A percentile compares a stretch with the other conserved stretches of the same genome.
Evolutionary conservation across 2,329 filamentous ascomycete species (phyloP).

Genomic region (Metarhizium sp.): DNA sequence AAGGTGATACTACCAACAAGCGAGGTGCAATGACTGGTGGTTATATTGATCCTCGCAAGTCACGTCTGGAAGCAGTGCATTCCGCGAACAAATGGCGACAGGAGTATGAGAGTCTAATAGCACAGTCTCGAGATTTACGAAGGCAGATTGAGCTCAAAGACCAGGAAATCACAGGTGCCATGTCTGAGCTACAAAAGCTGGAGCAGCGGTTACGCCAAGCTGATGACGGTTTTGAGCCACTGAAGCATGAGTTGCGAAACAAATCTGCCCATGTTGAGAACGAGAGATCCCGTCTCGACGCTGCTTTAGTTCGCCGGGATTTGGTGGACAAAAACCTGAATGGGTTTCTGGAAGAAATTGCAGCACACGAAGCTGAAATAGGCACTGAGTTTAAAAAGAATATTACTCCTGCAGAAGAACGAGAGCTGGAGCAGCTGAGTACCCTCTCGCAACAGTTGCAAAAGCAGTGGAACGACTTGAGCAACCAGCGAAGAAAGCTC

Average conservation of each 20-base stretch:
- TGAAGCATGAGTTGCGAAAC: slow-evolving; percentile 65
- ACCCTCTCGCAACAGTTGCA: slow-evolving; percentile 63
- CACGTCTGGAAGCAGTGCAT: slow-evolving; percentile 76
- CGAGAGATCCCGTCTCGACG: slow-evolving; percentile 63
- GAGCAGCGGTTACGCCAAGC: slow-evolving; percentile 70
- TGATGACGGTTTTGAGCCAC: slow-evolving; percentile 72
- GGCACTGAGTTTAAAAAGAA: slow-evolving; percentile 87
- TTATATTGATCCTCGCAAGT: slow-evolving; percentile 78
- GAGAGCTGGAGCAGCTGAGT: slow-evolving; percentile 63
- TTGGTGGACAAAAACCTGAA: slow-evolving; percentile 68
- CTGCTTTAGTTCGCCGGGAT: slow-evolving; percentile 53
- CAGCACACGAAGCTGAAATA: slow-evolving; percentile 71
- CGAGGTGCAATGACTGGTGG: slow-evolving; percentile 92
- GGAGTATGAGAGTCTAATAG: slow-evolving; percentile 59
- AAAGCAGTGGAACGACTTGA: slow-evolving; percentile 67
- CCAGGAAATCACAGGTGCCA: slow-evolving; percentile 81
- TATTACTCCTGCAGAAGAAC: slow-evolving; percentile 73
- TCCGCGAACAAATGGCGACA: slow-evolving; percentile 65
- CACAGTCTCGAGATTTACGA: slow-evolving; percentile 56
- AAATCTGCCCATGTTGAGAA: slow-evolving; percentile 69
- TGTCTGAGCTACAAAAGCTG: slow-evolving; percentile 73
- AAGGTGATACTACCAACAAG: slow-evolving; percentile 92
- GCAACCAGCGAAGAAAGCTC: slow-evolving; percentile 62
- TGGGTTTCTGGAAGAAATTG: slow-evolving; percentile 64
- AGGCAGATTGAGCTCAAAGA: slow-evolving; percentile 68